A percentile compares a stretch with the other conserved stretches of the same genome.
These are phyloP conservation scores for Cladosporium halotolerans DNA, from an alignment of 2,329 filamentous ascomycete genomes.

Conservation along the genomic window DNA sequence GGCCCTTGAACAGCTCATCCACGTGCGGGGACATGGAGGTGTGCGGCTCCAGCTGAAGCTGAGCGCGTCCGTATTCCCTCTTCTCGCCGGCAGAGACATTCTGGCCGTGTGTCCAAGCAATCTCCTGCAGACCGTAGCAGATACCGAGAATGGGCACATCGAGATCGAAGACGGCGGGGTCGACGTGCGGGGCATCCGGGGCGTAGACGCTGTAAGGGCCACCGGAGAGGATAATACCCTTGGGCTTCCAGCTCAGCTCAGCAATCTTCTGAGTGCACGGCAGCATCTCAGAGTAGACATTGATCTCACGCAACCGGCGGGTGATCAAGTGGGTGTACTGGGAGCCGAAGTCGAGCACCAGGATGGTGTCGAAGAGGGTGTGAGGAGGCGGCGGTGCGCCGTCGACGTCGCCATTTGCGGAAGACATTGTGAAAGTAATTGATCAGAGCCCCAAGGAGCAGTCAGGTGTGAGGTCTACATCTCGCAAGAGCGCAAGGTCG, in stretches of 20 bases:
- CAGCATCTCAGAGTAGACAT: constrained; percentile 82
- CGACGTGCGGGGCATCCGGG: constrained; percentile 67
- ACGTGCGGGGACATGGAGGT: constrained; percentile 54
- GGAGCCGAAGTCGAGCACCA: constrained; percentile 66
- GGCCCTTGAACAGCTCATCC: constrained; percentile 70
- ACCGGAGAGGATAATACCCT: constrained; percentile 73
- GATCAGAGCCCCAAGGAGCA: constrained; percentile 2
- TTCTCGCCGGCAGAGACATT: constrained; percentile 64
- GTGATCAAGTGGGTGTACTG: constrained; percentile 71
- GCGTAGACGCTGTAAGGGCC: constrained; percentile 78
- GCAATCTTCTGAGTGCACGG: constrained; percentile 77
- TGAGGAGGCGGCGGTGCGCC: constrained; percentile 40
- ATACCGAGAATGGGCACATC: constrained; percentile 56
- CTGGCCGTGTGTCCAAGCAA: constrained; percentile 62
- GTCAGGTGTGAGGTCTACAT: constrained; percentile 9
- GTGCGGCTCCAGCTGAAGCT: constrained; percentile 55
- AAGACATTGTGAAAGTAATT: constrained; percentile 17
- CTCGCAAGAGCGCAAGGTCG: constrained; percentile 7
- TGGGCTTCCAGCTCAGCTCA: constrained; percentile 72
- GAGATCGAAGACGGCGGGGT: constrained; percentile 74
- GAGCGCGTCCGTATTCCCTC: constrained; percentile 66
- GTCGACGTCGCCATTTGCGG: constrained; percentile 28
- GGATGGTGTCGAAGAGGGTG: constrained; percentile 58
- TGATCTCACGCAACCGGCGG: constrained; percentile 67
- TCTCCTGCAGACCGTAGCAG: constrained; percentile 63